Conservation (phyloP, 257 asterid genomes). For the Solanum paucissectum region DNA sequence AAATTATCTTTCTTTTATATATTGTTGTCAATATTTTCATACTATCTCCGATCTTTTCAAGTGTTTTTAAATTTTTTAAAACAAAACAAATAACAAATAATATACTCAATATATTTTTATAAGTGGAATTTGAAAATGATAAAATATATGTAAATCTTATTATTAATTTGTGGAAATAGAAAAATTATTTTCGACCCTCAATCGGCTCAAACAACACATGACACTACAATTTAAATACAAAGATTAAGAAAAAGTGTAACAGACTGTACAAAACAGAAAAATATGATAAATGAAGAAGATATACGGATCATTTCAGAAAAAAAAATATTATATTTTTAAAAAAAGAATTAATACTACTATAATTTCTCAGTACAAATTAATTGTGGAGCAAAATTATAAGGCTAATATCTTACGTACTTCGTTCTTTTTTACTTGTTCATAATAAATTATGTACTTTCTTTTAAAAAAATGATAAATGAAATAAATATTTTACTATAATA, state of each 20-base stretch:
- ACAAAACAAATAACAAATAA: background rate
- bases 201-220: background rate
- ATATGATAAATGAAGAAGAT: too few relatives aligned
- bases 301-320: too few relatives aligned
- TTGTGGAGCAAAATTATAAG: too few relatives aligned
- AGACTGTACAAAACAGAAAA: background rate
- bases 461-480: background rate
- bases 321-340: too few relatives aligned
- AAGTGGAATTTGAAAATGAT: background rate
- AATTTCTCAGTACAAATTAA: too few relatives aligned
- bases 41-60: background rate
- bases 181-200: too few relatives aligned
- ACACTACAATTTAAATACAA: too few relatives aligned
- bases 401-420: too few relatives aligned
- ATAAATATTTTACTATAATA: background rate
- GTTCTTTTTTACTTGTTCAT: background rate
- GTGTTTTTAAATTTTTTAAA: background rate
- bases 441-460: background rate
- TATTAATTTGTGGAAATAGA: background rate
- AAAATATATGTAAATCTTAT: background rate
- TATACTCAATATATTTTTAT: background rate
- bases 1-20: background rate
- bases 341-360: too few relatives aligned
- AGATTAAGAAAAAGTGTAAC: background rate
- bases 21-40: background rate